Evolutionary conservation across 768 basidiomycete species (phyloP), one percentile per base, ranked within the genome.

Genomic region (Tephrocybe sp.): DNA sequence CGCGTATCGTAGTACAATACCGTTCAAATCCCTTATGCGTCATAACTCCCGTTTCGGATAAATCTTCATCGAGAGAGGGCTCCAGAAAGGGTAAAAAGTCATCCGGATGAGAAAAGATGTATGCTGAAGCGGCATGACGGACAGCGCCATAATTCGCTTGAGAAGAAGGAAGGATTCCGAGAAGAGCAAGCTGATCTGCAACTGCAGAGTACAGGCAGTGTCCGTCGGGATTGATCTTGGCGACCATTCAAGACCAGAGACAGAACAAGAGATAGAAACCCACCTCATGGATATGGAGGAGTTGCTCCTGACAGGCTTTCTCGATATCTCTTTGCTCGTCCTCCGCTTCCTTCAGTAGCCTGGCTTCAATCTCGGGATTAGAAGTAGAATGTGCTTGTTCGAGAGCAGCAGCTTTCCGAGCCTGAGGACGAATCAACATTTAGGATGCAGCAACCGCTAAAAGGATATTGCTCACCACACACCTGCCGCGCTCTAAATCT

Each of bases 141-240:
- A 82, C 76, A 12, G 70, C 70, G 4, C 69, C 59, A 61, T 90
- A 88, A 46, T 73, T 80, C 25, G 87, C 83, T 53, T 83, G 66
- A 12, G 70, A 58, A 1, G 77, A 57, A 8, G 84, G 76, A 24
- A 94, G 52, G 42, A 93, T 65, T 30, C 82, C 79, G 22, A 94
- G 78, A n/a, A 88, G 59, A 38, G 73, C 74, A 25, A 97, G 82
- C 64, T 99, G 95, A 66, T 98, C 93, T 21, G 91, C 95, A 21
- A 98, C 74, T 9, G 95, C 91, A 40, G 92, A 88, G 71, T 88
- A 99, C 24, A 98, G 83, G 70, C 95, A 98, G 59, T 98, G 94
- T 0, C 95, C 95, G 59, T 98, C 95, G 15, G 95, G 92, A 51
- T 84, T 84, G 58, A 97, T 86, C 93, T 97, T 54, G 11, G 25